phyloP scores from a whole-genome alignment of 116 monocot species.

The Dioscorea cayenensis region DNA sequence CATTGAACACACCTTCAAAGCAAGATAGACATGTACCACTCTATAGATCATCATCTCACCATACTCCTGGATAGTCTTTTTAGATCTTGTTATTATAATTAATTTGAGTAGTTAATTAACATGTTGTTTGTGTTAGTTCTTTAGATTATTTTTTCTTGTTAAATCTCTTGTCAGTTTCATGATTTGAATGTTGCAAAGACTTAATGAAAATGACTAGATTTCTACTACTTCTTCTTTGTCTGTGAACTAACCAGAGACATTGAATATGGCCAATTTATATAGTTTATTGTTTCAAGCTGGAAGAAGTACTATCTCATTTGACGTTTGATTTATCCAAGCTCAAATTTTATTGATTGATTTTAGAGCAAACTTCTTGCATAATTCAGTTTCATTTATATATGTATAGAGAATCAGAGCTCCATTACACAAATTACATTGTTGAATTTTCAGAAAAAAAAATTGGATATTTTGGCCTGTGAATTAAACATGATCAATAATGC shows the following conservation, averaged over 20 bases:
- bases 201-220: conserved; percentile 15
- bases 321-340: too few species aligned
- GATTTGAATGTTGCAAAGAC: background rate
- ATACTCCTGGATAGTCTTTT: conserved; percentile 5
- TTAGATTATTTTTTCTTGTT: background rate
- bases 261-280: too few species aligned
- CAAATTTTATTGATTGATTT: too few species aligned
- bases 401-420: too few species aligned
- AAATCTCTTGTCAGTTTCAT: background rate
- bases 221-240: conserved; percentile 1
- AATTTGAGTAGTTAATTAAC: background rate
- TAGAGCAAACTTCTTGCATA: too few species aligned
- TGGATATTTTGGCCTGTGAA: too few species aligned
- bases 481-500: too few species aligned
- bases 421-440: too few species aligned
- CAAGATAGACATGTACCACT: background rate
- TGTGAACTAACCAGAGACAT: background rate
- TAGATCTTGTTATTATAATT: conserved; percentile 26
- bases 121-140: background rate
- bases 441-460: too few species aligned
- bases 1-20: conserved; percentile 10
- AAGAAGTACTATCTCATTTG: too few species aligned
- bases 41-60: conserved; percentile 3
- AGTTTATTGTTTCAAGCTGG: too few species aligned
- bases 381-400: too few species aligned